Evolutionary conservation across 2,329 filamentous ascomycete species (phyloP), one percentile per base, ranked within the genome.

Genomic region (Stagonosporopsis tanaceti): DNA sequence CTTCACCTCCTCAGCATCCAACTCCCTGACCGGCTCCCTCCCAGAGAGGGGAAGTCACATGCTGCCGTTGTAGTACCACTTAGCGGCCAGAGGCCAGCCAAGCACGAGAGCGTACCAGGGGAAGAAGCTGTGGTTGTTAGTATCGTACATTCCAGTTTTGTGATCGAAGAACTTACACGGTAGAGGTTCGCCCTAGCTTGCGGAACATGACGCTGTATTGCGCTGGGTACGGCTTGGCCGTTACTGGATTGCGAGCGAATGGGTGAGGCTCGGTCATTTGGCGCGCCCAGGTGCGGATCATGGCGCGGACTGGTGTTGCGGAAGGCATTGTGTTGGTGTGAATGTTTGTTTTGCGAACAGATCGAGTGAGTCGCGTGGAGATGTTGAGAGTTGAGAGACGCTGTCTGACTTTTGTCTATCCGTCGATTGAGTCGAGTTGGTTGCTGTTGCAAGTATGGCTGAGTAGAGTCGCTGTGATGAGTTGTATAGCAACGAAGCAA

Each of bases 251-350:
- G 41, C 75, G 70, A 6, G 65, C 68, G 53, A 72, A 72, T 5
- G 75, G 75, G 60, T 76, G 75, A 2, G 73, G 69, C 47, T 77
- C 75, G 3, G 70, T 67, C 61, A 76, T 70, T 59, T 69, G 64
- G 57, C 66, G 67, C 24, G 74, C 57, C 20, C 71, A 66, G 50
- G 61, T 64, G 62, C 72, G 69, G 62, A 75, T 64, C 62, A 76
- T 70, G 53, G 61, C 44, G 58, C 71, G 68, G 50, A 63, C 62
- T 57, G 67, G 68, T 27, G 70, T 73, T 60, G 70, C 47, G 17
- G 69, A 72, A 39, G 72, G 70, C 72, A 75, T 75, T 50, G 54
- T 40, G 51, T 44, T 44, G 20, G 32, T 39, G 22, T 48, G 3
- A 22, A 38, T 50, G 37, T 28, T 44, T n/a, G 46, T 41, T 4